Conservation (phyloP, 345 rosid genomes). For the Citrus maxima region DNA sequence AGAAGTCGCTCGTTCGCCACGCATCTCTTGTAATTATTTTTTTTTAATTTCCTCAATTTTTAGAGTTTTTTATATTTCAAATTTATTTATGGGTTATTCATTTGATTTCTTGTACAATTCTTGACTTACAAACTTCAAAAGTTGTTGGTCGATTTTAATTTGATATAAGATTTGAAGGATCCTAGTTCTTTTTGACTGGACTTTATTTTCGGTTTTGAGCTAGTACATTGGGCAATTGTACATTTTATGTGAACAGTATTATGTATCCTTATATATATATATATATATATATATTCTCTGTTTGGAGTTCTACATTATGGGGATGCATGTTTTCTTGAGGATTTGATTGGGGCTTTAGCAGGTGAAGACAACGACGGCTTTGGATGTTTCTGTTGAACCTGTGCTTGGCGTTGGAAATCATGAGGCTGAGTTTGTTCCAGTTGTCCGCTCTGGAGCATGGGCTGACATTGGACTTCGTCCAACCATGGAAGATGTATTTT, state of each 20-base stretch:
- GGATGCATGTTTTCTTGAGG: neutral
- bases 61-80: neutral
- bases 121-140: neutral
- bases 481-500: constrained; percentile 82
- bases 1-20: constrained; percentile 66
- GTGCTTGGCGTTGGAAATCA: constrained; percentile 32
- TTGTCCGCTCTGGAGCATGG: constrained; percentile 84
- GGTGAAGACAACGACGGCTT: constrained; percentile 54
- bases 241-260: neutral
- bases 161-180: neutral
- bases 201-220: neutral
- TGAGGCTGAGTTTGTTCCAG: constrained; percentile 46
- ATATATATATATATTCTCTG: neutral
- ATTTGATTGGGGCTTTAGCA: constrained; percentile 35
- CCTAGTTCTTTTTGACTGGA: neutral
- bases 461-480: constrained; percentile 65
- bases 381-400: constrained; percentile 40
- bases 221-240: neutral
- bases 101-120: neutral
- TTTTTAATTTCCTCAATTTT: too few species aligned
- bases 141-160: neutral
- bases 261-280: neutral
- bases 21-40: constrained; percentile 56
- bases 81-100: neutral
- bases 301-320: neutral